Conservation (phyloP, 2,329 filamentous ascomycete species). For the Aspergillus pseudoterreus region DNA sequence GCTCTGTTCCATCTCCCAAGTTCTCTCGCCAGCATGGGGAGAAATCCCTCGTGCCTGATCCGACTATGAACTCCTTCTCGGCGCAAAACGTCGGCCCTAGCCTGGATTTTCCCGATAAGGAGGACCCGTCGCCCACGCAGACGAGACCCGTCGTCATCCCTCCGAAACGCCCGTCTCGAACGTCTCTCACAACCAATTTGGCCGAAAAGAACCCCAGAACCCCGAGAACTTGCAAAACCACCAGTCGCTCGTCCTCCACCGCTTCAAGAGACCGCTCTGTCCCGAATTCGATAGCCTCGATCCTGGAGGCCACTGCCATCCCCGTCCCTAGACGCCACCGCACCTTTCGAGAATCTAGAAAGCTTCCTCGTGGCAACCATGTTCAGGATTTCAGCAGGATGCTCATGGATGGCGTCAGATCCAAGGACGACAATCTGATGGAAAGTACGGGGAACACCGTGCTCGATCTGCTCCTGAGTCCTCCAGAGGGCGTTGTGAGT, state of each 20-base stretch:
- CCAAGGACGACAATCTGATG: conserved; percentile 46
- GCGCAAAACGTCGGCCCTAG: conserved; percentile 10
- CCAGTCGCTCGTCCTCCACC: conserved; percentile 15
- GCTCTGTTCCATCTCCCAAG: conserved; percentile 27
- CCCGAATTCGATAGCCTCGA: conserved; percentile 54
- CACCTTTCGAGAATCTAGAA: conserved; percentile 36
- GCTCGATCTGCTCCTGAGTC: conserved; percentile 55
- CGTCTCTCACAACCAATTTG: conserved; percentile 15
- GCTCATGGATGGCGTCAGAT: conserved; percentile 49
- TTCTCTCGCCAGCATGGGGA: conserved; percentile 15
- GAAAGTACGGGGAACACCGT: conserved; percentile 43
- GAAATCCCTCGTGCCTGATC: conserved; percentile 3
- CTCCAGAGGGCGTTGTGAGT: conserved; percentile 44
- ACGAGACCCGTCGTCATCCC: conserved; percentile 35
- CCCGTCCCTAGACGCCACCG: conserved; percentile 47
- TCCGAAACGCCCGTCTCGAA: conserved; percentile 27
- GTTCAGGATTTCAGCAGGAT: conserved; percentile 53
- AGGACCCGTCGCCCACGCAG: conserved; percentile 15
- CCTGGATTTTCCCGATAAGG: conserved; percentile 14
- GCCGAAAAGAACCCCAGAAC: conserved; percentile 18
- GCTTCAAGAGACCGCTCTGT: conserved; percentile 41
- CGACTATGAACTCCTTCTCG: conserved; percentile 7
- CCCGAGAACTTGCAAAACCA: conserved; percentile 20
- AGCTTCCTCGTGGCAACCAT: conserved; percentile 39
- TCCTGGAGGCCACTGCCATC: conserved; percentile 59